Base-by-base conservation (phyloP, 768 basidiomycete species). In the Podaxis sp. region DNA sequence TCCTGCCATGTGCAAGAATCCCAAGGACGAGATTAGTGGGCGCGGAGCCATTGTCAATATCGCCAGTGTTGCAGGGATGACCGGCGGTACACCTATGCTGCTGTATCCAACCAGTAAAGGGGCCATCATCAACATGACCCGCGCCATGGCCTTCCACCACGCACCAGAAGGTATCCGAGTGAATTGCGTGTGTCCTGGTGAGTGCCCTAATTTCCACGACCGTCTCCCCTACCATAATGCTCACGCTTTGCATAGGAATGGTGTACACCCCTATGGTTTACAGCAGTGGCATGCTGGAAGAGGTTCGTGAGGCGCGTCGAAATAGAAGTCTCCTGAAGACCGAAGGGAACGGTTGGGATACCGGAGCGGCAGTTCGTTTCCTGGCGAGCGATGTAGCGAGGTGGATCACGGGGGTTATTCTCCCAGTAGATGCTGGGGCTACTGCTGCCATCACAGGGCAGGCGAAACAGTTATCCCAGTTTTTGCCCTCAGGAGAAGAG, bases 271-370 rank as follows among this genome's bases (percentile, higher is more conserved):
- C 76, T 4, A 78, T 78, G 78, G 63, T 79, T 3, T 76, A 71
- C 48, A 71, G 68, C n/a, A 62, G 61, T 5, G 72, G 75, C 0
- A 76, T 79, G 70, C 55, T 72, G 3, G 64, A 69, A 2, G 73
- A 73, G 13, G 66, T 75, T 53, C 72, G 78, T 10, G 73, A 78
- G 28, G 72, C 69, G 3, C 71, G 76, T 7, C 66, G 72, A 10
- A 69, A 73, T 27, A 66, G 73, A 11, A 77, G 73, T 51, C 69
- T 79, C 5, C 63, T 79, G 2, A 67, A 74, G 40, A 77, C 75
- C 3, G 78, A 79, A 62, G 78, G 77, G 14, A 77, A 77, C 62
- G 78, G 72, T 3, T 79, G 78, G 78, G 76, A 79, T 57, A 66
- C 70, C 10, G 78, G 76, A 13, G 70, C 74, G 44, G 76, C 76